Conservation (phyloP, 106 monocot genomes). For the Alisma plantagoaquatica region DNA sequence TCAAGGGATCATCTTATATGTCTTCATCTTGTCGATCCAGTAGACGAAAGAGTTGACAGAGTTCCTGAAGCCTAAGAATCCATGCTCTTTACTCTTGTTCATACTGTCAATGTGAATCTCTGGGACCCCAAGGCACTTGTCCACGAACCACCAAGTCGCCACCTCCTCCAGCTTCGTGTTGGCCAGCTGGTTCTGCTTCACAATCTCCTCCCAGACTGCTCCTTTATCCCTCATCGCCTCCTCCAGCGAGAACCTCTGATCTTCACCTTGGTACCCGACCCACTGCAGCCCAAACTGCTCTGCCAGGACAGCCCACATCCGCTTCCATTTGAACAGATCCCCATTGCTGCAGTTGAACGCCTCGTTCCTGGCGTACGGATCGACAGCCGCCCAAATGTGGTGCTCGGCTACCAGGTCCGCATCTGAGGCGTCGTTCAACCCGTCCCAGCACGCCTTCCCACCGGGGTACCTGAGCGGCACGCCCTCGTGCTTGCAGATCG, state of each 20-base stretch:
- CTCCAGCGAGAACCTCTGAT: conserved; percentile 6
- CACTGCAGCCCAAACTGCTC: conserved; percentile 19
- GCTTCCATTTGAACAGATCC: conserved; percentile 26
- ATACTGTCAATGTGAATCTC: conserved; percentile 8
- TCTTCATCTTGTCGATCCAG: conserved; percentile 24
- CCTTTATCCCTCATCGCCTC: conserved; percentile 23
- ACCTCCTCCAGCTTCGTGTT: conserved; percentile 16
- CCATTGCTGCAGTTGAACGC: conserved; percentile 29
- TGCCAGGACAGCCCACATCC: conserved; percentile 23
- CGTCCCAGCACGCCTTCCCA: conserved; percentile 11
- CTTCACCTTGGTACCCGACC: conserved; percentile 20
- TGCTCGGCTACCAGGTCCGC: conserved; percentile 24
- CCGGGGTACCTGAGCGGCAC: conserved; percentile 16
- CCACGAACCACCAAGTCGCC: conserved; percentile 11
- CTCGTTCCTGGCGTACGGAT: conserved; percentile 25
- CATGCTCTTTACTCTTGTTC: conserved; percentile 34
- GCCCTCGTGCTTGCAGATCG: conserved; percentile 26
- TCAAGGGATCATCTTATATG: conserved; percentile 22
- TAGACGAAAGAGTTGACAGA: conserved; percentile 11
- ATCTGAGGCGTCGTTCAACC: conserved; percentile 18
- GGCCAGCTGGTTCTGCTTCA: conserved; percentile 18
- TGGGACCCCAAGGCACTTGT: not conserved
- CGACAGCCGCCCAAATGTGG: conserved; percentile 24
- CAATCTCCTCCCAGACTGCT: conserved; percentile 17
- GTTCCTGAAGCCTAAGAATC: conserved; percentile 27